Base-by-base conservation (phyloP, 2,329 filamentous ascomycete genomes). In the Sclerotinia spermophila region DNA sequence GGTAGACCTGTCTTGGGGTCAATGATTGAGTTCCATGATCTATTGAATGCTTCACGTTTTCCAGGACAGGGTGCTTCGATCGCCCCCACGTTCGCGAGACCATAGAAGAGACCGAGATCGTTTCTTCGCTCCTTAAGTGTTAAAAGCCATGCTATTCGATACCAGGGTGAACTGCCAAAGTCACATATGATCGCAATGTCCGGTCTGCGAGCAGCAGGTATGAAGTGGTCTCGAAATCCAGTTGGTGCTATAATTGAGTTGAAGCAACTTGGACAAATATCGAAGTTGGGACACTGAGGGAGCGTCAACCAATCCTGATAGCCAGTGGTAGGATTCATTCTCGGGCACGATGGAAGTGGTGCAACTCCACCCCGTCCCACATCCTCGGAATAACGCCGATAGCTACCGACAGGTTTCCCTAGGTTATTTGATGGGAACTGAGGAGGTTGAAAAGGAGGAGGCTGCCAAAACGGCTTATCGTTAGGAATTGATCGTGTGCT, bases 221-320 rank as follows among this genome's bases (percentile, higher is more conserved):
- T 82, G 76, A 97, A 93, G 45, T 88, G 83, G 24, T 86, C 84
- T 2, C 88, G 85, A 78, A 92, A 96, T 30, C 87, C 84, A 0
- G 92, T 91, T 35, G 86, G 83, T 21, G 85, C 85, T 74, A 95
- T 93, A 13, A 93, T 86, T 8, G 85, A 85, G 3, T 86, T 84
- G 79, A 92, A 93, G 81, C 95, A 98, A 19, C 87, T 87, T 0
- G 93, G 92, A 76, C 95, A 97, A 60, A 97, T 90, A 73, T 92
- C 88, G 75, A 97, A 91, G 72, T 87, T 87, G 19, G 89, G 86
- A 72, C 89, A 87, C 21, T 88, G 87, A 5, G 88, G 87, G 6
- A 97, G 83, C 0, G 90, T 94, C 72, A 94, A 89, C 92, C 94
- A 97, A 77, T 96, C 93, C 73, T 90, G 84, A 72, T 89, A 86